phyloP scores from a whole-genome alignment of 2,329 filamentous ascomycete genomes.

The Fusarium agapanthi region DNA sequence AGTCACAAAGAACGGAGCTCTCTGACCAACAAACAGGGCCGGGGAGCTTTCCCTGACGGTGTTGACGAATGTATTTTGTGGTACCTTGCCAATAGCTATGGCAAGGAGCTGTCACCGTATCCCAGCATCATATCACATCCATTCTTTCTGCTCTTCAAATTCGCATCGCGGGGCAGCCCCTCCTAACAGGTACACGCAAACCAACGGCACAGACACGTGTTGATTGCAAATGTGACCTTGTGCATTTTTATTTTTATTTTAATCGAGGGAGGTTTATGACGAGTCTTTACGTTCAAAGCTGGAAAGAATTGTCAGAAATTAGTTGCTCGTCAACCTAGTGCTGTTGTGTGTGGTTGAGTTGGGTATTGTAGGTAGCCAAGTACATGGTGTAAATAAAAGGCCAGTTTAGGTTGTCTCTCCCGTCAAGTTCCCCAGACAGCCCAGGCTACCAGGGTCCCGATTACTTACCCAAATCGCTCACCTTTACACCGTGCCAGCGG shows the following conservation, averaged over 20 bases:
- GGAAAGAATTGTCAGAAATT: slow-evolving; percentile 10
- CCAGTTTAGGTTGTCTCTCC: neutral
- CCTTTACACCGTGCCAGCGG: neutral
- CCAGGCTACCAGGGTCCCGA: neutral
- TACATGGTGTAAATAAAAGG: neutral
- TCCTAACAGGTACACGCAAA: slow-evolving; percentile 33
- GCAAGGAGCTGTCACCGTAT: slow-evolving; percentile 13
- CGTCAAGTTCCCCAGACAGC: slow-evolving; percentile 2
- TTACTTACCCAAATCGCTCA: neutral
- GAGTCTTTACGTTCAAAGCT: neutral
- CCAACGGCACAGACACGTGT: slow-evolving; percentile 41
- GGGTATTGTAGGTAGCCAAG: neutral
- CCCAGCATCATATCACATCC: slow-evolving; percentile 8
- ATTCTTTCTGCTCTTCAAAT: neutral
- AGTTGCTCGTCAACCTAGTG: neutral
- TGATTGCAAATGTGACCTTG: slow-evolving; percentile 36
- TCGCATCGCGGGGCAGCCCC: slow-evolving; percentile 16
- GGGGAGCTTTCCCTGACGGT: neutral
- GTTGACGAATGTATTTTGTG: neutral
- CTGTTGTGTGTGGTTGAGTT: neutral
- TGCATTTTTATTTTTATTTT: slow-evolving; percentile 27
- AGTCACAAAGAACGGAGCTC: slow-evolving; percentile 2
- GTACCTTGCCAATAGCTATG: slow-evolving; percentile 4
- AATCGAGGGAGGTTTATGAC: slow-evolving; percentile 8
- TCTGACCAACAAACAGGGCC: neutral